phyloP scores from a whole-genome alignment of 306 rosid species.

The Ammopiptanthus mongolicus region DNA sequence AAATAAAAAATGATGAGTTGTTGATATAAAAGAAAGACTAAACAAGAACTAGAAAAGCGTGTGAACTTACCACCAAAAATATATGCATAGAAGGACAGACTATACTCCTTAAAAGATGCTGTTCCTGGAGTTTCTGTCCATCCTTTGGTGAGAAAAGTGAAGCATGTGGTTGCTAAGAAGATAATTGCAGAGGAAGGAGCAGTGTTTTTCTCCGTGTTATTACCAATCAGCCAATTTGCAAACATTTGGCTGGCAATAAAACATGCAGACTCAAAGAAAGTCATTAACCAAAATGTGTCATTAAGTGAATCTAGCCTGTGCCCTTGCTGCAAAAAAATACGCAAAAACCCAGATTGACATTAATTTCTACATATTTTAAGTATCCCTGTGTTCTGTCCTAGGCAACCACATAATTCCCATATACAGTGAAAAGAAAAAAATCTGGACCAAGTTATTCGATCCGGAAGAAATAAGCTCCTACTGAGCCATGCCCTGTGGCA shows the following conservation, averaged over 20 bases:
- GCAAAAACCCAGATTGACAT: slow-evolving; percentile 6
- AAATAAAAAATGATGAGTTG: neutral
- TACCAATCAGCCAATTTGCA: slow-evolving; percentile 74
- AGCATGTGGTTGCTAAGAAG: slow-evolving; percentile 57
- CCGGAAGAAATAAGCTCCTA: slow-evolving; percentile 19
- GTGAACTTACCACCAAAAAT: slow-evolving; percentile 64
- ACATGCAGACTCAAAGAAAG: slow-evolving; percentile 73
- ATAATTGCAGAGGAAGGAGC: slow-evolving; percentile 51
- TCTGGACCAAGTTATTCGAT: slow-evolving; percentile 17
- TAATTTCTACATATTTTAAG: slow-evolving; percentile 7
- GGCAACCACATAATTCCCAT: neutral
- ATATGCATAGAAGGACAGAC: slow-evolving; percentile 51
- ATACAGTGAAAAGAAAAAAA: neutral
- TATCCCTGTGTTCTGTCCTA: neutral
- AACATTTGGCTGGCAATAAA: slow-evolving; percentile 80
- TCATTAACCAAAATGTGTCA: slow-evolving; percentile 93
- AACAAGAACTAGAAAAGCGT: slow-evolving; percentile 20
- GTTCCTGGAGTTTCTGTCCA: slow-evolving; percentile 56
- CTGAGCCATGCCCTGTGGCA: slow-evolving; percentile 4
- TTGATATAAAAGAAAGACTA: neutral
- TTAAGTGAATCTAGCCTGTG: slow-evolving; percentile 77
- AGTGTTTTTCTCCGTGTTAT: slow-evolving; percentile 37
- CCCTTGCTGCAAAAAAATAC: slow-evolving; percentile 65
- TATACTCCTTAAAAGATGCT: slow-evolving; percentile 58
- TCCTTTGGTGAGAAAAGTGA: slow-evolving; percentile 53